Evolutionary conservation across 208 protist genomes (phyloP).

Genomic region (Eutreptiella sp.): DNA sequence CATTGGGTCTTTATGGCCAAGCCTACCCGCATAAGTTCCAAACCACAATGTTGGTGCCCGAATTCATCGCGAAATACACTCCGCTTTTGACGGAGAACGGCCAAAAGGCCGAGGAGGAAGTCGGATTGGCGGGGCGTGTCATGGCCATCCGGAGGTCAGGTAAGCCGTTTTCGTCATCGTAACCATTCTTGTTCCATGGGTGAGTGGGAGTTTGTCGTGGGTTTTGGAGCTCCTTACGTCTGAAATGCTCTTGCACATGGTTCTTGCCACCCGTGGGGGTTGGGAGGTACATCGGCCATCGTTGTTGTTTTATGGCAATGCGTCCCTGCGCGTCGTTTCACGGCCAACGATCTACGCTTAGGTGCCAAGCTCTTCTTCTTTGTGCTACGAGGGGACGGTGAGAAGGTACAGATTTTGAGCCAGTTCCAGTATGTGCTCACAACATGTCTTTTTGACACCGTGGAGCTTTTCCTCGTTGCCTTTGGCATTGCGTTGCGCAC

Average conservation of each 20-base stretch:
- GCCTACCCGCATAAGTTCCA: slow-evolving; percentile 97
- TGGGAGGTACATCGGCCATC: too few species aligned
- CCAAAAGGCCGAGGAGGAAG: slow-evolving; percentile 44
- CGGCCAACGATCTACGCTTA: too few species aligned
- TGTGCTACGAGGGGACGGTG: slow-evolving; percentile 82
- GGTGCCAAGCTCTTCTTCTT: slow-evolving; percentile 95
- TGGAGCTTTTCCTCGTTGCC: too few species aligned
- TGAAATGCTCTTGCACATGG: too few species aligned
- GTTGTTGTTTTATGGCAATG: slow-evolving; percentile 62
- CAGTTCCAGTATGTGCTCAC: neutral
- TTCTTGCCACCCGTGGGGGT: too few species aligned
- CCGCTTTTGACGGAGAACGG: slow-evolving; percentile 50
- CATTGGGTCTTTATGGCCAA: slow-evolving; percentile 70
- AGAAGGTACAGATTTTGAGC: slow-evolving; percentile 88
- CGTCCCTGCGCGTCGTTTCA: too few species aligned
- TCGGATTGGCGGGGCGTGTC: slow-evolving; percentile 78
- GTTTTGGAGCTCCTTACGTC: too few species aligned
- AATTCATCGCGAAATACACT: slow-evolving; percentile 70
- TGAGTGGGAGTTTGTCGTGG: too few species aligned
- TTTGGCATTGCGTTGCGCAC: too few species aligned
- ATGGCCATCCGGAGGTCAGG: slow-evolving; percentile 61
- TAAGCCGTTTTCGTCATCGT: slow-evolving; percentile 5
- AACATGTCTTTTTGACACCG: too few species aligned
- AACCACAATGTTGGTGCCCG: slow-evolving; percentile 64
- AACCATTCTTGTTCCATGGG: slow-evolving; percentile 12